Conservation (phyloP, 306 rosid species). For the Vigna nakashimae region DNA sequence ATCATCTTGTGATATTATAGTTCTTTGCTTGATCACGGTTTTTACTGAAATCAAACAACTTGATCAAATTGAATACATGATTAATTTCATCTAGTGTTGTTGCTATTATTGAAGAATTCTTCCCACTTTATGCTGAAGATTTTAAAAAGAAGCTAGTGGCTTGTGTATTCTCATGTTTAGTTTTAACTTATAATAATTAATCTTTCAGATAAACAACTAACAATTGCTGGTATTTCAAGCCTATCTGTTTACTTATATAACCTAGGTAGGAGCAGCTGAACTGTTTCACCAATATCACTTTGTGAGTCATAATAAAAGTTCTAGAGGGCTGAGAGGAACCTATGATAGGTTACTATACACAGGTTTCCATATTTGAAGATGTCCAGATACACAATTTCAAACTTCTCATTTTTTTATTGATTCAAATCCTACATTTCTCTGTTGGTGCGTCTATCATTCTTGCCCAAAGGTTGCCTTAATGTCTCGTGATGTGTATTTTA, state of each 20-base stretch:
- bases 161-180: background rate
- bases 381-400: background rate
- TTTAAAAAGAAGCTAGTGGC: background rate
- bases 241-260: background rate
- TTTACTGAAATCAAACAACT: background rate
- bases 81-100: conserved; percentile 1
- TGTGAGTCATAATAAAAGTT: conserved; percentile 20
- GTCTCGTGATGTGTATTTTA: conserved; percentile 29
- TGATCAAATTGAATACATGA: conserved; percentile 10
- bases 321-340: conserved; percentile 18
- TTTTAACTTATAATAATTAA: background rate
- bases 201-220: conserved; percentile 23
- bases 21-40: conserved; percentile 16
- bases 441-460: conserved; percentile 12
- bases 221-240: background rate
- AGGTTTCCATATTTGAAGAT: conserved; percentile 32
- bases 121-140: conserved; percentile 24
- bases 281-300: background rate
- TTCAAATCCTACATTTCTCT: conserved; percentile 35
- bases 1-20: background rate
- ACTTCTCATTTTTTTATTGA: conserved; percentile 30
- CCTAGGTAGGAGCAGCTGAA: conserved; percentile 3
- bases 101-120: background rate
- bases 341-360: conserved; percentile 31
- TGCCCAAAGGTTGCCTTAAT: conserved; percentile 26